These are phyloP conservation scores for Kwoniella botswanensis DNA, from an alignment of 768 basidiomycete species.

Conservation along the genomic window DNA sequence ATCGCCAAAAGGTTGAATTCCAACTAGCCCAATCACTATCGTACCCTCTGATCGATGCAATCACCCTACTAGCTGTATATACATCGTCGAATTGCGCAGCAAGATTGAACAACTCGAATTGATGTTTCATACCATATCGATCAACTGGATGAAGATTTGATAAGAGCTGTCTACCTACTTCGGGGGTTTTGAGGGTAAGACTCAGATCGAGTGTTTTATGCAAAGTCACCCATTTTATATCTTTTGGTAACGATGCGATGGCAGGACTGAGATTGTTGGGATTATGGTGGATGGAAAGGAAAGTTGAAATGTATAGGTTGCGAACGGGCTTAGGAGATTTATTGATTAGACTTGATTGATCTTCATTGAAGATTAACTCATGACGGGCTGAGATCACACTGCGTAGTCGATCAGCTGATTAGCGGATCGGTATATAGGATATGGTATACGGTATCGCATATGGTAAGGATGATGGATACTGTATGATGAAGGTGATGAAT, in stretches of 20 bases:
- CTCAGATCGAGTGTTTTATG: background rate
- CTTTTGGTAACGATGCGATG: background rate
- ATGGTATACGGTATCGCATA: too few species aligned
- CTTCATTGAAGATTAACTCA: too few species aligned
- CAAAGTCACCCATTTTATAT: background rate
- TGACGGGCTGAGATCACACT: too few species aligned
- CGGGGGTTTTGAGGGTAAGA: background rate
- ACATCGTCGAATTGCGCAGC: constrained; percentile 1
- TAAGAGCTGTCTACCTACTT: background rate
- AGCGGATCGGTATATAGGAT: too few species aligned
- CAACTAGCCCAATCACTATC: background rate
- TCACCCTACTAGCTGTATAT: background rate
- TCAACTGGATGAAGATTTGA: background rate
- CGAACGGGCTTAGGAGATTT: too few species aligned
- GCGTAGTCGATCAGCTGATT: too few species aligned
- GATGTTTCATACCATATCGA: background rate
- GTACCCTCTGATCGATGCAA: background rate
- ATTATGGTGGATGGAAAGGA: too few species aligned
- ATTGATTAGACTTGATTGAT: too few species aligned
- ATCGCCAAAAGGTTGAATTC: background rate
- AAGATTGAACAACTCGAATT: background rate
- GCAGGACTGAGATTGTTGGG: background rate
- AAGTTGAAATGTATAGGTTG: too few species aligned
- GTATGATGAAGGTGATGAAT: too few species aligned
- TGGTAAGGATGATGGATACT: too few species aligned